Percentiles rank a stretch among this genome's conserved stretches.
These are phyloP conservation scores for Stemphylium beticola DNA, from an alignment of 2,329 filamentous ascomycete genomes.

Conservation along the genomic window DNA sequence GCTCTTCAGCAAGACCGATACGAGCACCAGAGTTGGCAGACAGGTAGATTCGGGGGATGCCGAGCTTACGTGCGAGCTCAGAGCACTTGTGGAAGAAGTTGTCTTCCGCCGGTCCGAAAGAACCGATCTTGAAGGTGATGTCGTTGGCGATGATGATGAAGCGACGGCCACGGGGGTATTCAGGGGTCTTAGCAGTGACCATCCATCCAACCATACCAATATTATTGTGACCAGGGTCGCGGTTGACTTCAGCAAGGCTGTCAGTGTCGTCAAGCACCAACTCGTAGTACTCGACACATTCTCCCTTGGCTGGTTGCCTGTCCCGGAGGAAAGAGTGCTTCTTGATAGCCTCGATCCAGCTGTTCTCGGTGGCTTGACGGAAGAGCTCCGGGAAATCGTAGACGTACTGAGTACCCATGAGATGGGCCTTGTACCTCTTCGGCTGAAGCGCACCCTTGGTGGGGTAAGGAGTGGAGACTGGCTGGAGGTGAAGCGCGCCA, in stretches of 20 bases:
- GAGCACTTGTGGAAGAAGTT: slow-evolving; percentile 99
- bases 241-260: slow-evolving; percentile 88
- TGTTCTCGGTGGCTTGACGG: slow-evolving; percentile 96
- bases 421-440: slow-evolving; percentile 98
- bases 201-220: slow-evolving; percentile 99
- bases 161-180: slow-evolving; percentile 89
- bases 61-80: slow-evolving; percentile 89
- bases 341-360: slow-evolving; percentile 78
- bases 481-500: slow-evolving; percentile 90
- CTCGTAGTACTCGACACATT: slow-evolving; percentile 93
- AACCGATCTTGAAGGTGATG: slow-evolving; percentile 98
- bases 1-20: slow-evolving; percentile 93
- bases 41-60: slow-evolving; percentile 95
- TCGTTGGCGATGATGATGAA: slow-evolving; percentile 99
- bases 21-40: slow-evolving; percentile 99
- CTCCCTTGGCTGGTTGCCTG: slow-evolving; percentile 82
- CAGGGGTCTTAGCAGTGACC: slow-evolving; percentile 90
- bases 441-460: slow-evolving; percentile 99
- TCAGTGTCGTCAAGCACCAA: slow-evolving; percentile 94
- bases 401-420: slow-evolving; percentile 99
- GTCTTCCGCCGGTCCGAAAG: slow-evolving; percentile 95
- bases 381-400: slow-evolving; percentile 99
- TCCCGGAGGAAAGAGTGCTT: slow-evolving; percentile 75
- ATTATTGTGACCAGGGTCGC: slow-evolving; percentile 92
- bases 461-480: slow-evolving; percentile 89